phyloP scores from a whole-genome alignment of 164 flowering plant species.

The Annona squamosa region DNA sequence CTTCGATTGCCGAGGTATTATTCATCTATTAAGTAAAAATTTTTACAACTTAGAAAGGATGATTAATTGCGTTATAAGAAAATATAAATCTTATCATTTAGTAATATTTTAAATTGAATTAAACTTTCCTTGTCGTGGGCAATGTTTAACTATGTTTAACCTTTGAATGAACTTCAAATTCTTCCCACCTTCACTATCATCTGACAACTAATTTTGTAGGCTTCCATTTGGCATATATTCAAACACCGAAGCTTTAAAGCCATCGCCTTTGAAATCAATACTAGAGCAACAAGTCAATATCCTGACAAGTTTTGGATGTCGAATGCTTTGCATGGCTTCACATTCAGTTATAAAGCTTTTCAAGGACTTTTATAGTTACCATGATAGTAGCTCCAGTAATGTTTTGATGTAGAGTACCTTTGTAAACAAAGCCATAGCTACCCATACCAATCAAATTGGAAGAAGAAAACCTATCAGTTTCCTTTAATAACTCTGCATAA shows the following conservation, averaged over 20 bases:
- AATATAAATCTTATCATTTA: no score
- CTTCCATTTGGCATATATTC: slow-evolving; percentile 12
- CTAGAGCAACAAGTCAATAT: slow-evolving; percentile 7
- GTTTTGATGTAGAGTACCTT: neutral
- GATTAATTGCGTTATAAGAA: no score
- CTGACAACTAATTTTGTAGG: neutral
- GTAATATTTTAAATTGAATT: no score
- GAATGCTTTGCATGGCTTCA: neutral
- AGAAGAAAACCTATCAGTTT: neutral
- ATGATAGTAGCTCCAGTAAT: neutral
- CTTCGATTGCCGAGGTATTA: no score
- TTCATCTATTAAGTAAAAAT: no score
- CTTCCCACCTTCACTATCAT: neutral
- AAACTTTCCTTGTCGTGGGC: no score
- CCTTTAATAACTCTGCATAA: slow-evolving; percentile 1
- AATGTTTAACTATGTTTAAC: neutral
- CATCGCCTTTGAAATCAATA: slow-evolving; percentile 1
- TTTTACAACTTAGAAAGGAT: no score
- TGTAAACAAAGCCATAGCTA: neutral
- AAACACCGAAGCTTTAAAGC: slow-evolving; percentile 6
- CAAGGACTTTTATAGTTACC: slow-evolving; percentile 1
- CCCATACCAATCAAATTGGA: slow-evolving; percentile 2
- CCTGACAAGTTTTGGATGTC: slow-evolving; percentile 6
- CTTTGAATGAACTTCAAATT: slow-evolving; percentile 6
- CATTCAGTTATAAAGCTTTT: slow-evolving; percentile 8